Conservation (phyloP, 1,284 basidiomycete species). For the Rhodofomes roseus region DNA sequence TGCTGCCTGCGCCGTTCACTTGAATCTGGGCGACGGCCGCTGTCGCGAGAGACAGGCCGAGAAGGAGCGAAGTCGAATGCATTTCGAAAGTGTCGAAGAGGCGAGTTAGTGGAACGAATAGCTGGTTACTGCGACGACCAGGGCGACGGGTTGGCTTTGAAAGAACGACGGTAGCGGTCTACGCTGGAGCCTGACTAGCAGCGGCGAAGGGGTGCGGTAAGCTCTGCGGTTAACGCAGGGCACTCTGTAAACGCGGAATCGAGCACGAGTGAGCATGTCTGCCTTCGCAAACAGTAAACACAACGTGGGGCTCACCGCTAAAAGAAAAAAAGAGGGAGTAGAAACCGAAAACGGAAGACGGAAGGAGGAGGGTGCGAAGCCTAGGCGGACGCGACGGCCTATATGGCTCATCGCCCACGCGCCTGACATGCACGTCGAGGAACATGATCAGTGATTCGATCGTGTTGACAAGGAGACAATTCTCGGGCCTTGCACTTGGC, state of each 20-base stretch:
- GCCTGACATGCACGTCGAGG: slow-evolving; percentile 15
- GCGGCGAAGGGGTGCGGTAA: slow-evolving; percentile 25
- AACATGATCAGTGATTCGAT: slow-evolving; percentile 22
- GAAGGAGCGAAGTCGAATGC: slow-evolving; percentile 47
- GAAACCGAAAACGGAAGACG: slow-evolving; percentile 26
- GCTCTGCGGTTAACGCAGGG: slow-evolving; percentile 31
- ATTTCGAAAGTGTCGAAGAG: slow-evolving; percentile 43
- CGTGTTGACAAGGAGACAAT: slow-evolving; percentile 34
- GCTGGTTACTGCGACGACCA: slow-evolving; percentile 19
- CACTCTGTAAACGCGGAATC: slow-evolving; percentile 18
- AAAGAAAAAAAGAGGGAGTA: slow-evolving; percentile 38
- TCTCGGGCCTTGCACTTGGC: slow-evolving; percentile 6
- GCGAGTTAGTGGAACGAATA: slow-evolving; percentile 18
- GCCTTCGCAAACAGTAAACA: background rate
- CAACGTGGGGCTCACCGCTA: slow-evolving; percentile 33
- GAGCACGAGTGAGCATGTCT: background rate
- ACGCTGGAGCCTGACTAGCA: slow-evolving; percentile 49
- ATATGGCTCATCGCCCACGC: slow-evolving; percentile 19
- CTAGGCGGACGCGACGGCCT: slow-evolving; percentile 13
- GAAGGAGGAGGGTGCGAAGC: slow-evolving; percentile 27
- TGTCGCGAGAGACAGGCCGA: slow-evolving; percentile 54
- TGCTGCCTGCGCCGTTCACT: slow-evolving; percentile 48
- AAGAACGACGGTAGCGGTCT: slow-evolving; percentile 57
- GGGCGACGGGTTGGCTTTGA: slow-evolving; percentile 35
- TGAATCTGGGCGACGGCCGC: slow-evolving; percentile 51